phyloP scores from a whole-genome alignment of 1,284 basidiomycete genomes.

The Violaceomyces palustris region DNA sequence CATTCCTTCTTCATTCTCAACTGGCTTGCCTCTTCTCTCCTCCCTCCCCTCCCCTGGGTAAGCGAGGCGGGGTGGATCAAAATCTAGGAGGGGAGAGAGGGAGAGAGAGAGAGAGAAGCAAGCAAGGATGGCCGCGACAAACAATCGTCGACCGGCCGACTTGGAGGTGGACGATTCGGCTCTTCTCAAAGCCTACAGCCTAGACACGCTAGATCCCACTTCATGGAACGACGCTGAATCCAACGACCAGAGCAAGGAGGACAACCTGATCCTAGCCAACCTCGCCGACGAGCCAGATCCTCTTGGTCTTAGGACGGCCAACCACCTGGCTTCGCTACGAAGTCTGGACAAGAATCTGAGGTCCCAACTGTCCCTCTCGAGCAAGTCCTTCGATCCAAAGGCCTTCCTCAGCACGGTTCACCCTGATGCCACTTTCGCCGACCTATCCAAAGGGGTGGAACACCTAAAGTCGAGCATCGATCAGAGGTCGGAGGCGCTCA shows the following conservation, averaged over 20 bases:
- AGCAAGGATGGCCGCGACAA: too few relatives aligned
- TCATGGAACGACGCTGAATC: constrained; percentile 42
- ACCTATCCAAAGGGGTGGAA: constrained; percentile 60
- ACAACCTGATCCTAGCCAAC: constrained; percentile 8
- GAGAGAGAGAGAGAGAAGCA: too few relatives aligned
- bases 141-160: too few relatives aligned
- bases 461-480: constrained; percentile 42
- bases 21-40: too few relatives aligned
- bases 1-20: too few relatives aligned
- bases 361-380: constrained; percentile 56
- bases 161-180: constrained; percentile 46
- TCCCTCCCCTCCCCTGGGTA: too few relatives aligned
- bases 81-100: too few relatives aligned
- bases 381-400: constrained; percentile 94
- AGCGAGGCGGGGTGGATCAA: too few relatives aligned
- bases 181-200: constrained; percentile 53
- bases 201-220: constrained; percentile 52
- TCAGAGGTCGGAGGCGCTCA: constrained; percentile 76
- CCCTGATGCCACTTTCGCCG: constrained; percentile 91
- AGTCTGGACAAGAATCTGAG: constrained; percentile 22
- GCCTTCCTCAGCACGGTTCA: constrained; percentile 84
- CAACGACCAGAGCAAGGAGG: constrained; percentile 10
- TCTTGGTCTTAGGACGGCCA: constrained; percentile 47
- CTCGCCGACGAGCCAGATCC: constrained; percentile 51
- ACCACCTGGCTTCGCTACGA: constrained; percentile 56